These are phyloP conservation scores for Mariannaea sp. DNA, from an alignment of 2,329 filamentous ascomycete genomes.

Conservation along the genomic window DNA sequence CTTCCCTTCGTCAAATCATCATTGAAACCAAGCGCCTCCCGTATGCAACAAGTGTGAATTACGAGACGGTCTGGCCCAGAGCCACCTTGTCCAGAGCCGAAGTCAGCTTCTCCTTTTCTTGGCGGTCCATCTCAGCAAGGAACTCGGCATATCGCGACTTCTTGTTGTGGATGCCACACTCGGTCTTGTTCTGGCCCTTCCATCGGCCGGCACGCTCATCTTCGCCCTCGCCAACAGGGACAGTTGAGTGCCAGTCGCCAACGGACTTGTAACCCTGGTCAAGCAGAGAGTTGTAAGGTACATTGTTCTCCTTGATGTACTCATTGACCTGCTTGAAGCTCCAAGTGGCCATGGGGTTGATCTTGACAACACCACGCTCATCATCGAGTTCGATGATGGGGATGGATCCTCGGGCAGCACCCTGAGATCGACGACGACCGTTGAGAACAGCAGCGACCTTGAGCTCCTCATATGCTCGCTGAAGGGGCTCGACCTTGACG, in stretches of 20 bases:
- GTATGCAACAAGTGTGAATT: conserved; percentile 32
- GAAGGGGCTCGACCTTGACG: conserved; percentile 95
- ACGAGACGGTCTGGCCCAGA: conserved; percentile 31
- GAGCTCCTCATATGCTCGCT: conserved; percentile 86
- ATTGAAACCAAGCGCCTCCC: conserved; percentile 19
- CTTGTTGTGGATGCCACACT: conserved; percentile 99
- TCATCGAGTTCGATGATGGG: conserved; percentile 90
- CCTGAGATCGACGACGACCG: conserved; percentile 88
- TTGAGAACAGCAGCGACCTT: conserved; percentile 90
- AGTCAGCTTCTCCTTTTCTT: conserved; percentile 57
- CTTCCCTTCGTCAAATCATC: conserved; percentile 38
- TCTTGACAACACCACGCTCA: conserved; percentile 89
- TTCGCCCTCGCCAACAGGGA: conserved; percentile 85
- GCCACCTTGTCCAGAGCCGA: conserved; percentile 37
- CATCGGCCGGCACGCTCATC: conserved; percentile 95
- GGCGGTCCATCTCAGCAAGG: conserved; percentile 72
- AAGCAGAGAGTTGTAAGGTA: conserved; percentile 91
- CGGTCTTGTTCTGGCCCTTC: conserved; percentile 95
- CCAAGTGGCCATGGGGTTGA: conserved; percentile 97
- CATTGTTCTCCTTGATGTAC: conserved; percentile 83
- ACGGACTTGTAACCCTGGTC: conserved; percentile 97
- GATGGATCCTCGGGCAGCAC: conserved; percentile 86
- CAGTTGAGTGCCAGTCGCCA: conserved; percentile 97
- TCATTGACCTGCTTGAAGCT: conserved; percentile 84
- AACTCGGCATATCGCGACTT: conserved; percentile 91